Conservation (phyloP, 768 basidiomycete genomes). For the Lyophyllum semitale region DNA sequence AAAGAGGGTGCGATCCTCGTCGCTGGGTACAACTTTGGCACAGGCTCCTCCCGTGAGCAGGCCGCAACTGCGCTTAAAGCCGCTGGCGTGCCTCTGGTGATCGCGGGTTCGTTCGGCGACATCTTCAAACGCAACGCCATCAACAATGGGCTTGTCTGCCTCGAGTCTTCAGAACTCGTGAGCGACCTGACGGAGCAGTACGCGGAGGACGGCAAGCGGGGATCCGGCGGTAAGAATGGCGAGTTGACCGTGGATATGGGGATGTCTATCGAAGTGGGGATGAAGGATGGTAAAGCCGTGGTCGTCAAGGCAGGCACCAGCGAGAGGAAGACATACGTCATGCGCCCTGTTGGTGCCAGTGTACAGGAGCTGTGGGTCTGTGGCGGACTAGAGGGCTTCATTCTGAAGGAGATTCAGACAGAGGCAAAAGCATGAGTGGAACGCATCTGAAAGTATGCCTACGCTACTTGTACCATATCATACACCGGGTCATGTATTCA, state of each 20-base stretch:
- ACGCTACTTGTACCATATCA: background rate
- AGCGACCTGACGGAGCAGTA: constrained; percentile 76
- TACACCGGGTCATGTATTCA: too few relatives aligned
- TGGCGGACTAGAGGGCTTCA: constrained; percentile 91
- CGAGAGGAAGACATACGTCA: constrained; percentile 55
- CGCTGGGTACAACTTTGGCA: constrained; percentile 97
- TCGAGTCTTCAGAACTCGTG: constrained; percentile 91
- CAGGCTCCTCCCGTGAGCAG: constrained; percentile 97
- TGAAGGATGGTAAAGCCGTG: constrained; percentile 68
- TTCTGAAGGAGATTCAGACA: constrained; percentile 69
- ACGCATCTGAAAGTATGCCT: background rate
- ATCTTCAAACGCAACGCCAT: constrained; percentile 99
- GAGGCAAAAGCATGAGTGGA: constrained; percentile 19
- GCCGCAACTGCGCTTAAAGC: constrained; percentile 97
- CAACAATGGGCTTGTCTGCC: constrained; percentile 95
- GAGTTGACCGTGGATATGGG: constrained; percentile 83
- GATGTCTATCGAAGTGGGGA: constrained; percentile 63
- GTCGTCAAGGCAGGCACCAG: constrained; percentile 46
- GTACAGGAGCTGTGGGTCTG: constrained; percentile 99
- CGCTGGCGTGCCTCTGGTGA: constrained; percentile 88
- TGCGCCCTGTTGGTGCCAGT: constrained; percentile 84
- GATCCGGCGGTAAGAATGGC: constrained; percentile 77
- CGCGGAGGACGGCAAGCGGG: constrained; percentile 73
- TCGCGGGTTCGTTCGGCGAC: constrained; percentile 98
- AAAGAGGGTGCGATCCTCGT: constrained; percentile 79